Evolutionary conservation across 2,329 filamentous ascomycete species (phyloP).

Genomic region (Trichoderma lentiforme): DNA sequence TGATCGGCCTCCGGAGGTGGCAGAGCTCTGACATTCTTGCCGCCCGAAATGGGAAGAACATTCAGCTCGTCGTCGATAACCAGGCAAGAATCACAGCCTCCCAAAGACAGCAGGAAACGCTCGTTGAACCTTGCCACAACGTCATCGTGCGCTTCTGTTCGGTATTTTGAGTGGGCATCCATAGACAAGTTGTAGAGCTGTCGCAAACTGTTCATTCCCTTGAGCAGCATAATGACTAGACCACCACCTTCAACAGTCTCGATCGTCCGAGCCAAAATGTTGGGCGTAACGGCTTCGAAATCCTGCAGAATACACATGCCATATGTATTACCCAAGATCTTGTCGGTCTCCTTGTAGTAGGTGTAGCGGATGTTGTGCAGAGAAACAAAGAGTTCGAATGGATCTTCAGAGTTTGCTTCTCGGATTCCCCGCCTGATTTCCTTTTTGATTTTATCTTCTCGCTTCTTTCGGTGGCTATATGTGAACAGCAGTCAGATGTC

Average conservation of each 20-base stretch:
- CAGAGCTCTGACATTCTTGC: constrained; percentile 80
- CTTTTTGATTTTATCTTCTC: constrained; percentile 96
- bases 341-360: constrained; percentile 99
- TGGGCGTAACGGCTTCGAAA: constrained; percentile 97
- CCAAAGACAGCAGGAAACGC: constrained; percentile 89
- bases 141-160: constrained; percentile 93
- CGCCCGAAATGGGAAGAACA: constrained; percentile 92
- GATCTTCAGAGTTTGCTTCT: constrained; percentile 88
- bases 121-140: constrained; percentile 97
- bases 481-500: not conserved
- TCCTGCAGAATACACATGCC: constrained; percentile 98
- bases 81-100: constrained; percentile 90
- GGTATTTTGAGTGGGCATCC: constrained; percentile 95
- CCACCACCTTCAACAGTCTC: constrained; percentile 98
- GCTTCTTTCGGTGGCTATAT: constrained; percentile 80
- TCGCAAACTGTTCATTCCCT: constrained; percentile 95
- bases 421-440: constrained; percentile 93
- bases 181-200: constrained; percentile 96
- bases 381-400: constrained; percentile 95
- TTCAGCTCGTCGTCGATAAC: constrained; percentile 98
- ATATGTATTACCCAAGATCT: constrained; percentile 96
- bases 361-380: constrained; percentile 97
- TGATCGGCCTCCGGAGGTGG: constrained; percentile 73
- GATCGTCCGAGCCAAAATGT: constrained; percentile 87
- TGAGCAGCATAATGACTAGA: constrained; percentile 82